A percentile compares a stretch with the other conserved stretches of the same genome.
These are phyloP conservation scores for Magnusiomyces suaveolens DNA, from an alignment of 1,139 yeast species.

Conservation along the genomic window DNA sequence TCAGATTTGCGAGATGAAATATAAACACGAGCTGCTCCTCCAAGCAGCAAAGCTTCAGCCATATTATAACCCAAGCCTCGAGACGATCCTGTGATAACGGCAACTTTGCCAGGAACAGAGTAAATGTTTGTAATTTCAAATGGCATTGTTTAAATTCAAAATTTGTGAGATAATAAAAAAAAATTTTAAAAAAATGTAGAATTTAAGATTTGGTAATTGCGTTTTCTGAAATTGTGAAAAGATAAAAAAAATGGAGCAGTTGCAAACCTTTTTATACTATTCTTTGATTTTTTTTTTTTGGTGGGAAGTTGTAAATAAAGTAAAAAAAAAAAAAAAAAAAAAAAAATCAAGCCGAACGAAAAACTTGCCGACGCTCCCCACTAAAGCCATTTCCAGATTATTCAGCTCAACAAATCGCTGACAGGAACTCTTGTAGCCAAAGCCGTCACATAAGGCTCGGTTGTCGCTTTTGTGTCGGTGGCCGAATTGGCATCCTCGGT, in stretches of 20 bases:
- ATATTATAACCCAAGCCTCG: constrained; percentile 64
- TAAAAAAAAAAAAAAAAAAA: too few relatives aligned
- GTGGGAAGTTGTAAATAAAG: too few relatives aligned
- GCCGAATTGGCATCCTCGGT: background rate
- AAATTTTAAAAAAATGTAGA: too few relatives aligned
- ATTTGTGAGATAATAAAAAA: too few relatives aligned
- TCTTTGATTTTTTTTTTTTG: too few relatives aligned
- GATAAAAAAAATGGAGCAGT: too few relatives aligned
- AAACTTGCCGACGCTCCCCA: too few relatives aligned
- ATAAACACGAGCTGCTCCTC: constrained; percentile 56
- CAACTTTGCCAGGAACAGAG: constrained; percentile 51
- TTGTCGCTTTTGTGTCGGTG: background rate
- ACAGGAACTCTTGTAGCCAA: constrained; percentile 3
- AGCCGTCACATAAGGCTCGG: background rate
- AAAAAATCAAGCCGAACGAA: too few relatives aligned
- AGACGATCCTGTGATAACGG: constrained; percentile 71
- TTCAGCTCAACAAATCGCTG: constrained; percentile 1
- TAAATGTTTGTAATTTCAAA: constrained; percentile 18
- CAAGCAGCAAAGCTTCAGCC: constrained; percentile 54
- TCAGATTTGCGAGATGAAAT: constrained; percentile 57
- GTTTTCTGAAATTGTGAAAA: background rate
- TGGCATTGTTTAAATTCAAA: background rate
- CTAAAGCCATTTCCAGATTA: background rate
- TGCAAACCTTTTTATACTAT: background rate
- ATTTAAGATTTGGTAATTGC: too few relatives aligned